These are phyloP conservation scores for Leccinum variicolor DNA, from an alignment of 768 basidiomycete genomes.

Conservation along the genomic window DNA sequence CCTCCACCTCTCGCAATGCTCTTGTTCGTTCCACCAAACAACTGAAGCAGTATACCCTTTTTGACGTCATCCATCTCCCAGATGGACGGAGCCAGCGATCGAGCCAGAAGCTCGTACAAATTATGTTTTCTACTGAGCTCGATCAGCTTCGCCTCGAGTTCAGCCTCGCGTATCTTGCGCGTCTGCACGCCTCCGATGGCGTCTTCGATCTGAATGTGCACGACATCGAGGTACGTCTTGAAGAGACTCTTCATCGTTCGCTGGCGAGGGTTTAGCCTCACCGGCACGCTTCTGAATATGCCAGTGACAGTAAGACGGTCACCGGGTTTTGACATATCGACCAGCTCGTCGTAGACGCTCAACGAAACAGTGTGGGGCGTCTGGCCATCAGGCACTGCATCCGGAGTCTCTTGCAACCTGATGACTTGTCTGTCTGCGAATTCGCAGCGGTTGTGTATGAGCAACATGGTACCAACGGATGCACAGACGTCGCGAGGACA, in stretches of 20 bases:
- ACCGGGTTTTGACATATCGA: constrained; percentile 94
- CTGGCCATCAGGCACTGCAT: constrained; percentile 96
- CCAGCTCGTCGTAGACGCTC: constrained; percentile 97
- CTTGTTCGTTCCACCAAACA: constrained; percentile 99
- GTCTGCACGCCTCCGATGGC: constrained; percentile 34
- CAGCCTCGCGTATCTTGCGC: constrained; percentile 49
- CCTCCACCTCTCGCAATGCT: constrained; percentile 90
- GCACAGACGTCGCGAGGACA: constrained; percentile 95
- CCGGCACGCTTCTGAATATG: constrained; percentile 92
- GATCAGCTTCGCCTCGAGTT: constrained; percentile 75
- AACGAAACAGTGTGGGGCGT: constrained; percentile 97
- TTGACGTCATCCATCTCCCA: constrained; percentile 99
- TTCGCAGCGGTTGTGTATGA: constrained; percentile 96
- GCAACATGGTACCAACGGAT: constrained; percentile 83
- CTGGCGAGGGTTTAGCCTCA: constrained; percentile 91
- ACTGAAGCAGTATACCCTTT: constrained; percentile 92
- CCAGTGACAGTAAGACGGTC: constrained; percentile 89
- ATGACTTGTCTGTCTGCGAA: constrained; percentile 97
- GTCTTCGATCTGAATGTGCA: constrained; percentile 75
- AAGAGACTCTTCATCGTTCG: constrained; percentile 92
- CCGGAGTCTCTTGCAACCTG: constrained; percentile 94
- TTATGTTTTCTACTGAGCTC: constrained; percentile 73
- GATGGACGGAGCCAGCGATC: constrained; percentile 90
- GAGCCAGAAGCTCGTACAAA: constrained; percentile 80
- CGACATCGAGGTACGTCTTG: constrained; percentile 96